phyloP scores from a whole-genome alignment of 164 flowering plant genomes.

The Akebia trifoliata region DNA sequence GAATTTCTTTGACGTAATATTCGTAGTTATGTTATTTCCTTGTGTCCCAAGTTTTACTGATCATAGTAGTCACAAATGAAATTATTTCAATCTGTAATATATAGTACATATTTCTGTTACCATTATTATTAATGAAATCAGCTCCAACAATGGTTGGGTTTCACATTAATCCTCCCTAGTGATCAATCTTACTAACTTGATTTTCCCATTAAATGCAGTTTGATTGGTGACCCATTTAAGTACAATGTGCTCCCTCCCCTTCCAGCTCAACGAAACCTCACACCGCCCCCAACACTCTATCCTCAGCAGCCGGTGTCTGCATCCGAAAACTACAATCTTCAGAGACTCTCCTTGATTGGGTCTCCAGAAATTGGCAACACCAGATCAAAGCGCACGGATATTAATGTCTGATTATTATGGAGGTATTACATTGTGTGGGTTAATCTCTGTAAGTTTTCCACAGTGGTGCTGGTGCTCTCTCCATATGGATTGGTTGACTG shows the following conservation, averaged over 20 bases:
- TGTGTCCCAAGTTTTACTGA: no score
- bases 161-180: conserved; percentile 58
- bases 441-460: neutral
- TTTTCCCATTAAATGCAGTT: conserved; percentile 33
- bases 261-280: conserved; percentile 90
- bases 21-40: no score
- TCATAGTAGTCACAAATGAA: no score
- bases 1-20: no score
- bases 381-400: conserved; percentile 67
- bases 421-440: neutral
- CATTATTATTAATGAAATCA: no score
- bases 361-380: conserved; percentile 33
- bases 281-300: conserved; percentile 90
- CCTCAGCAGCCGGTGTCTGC: conserved; percentile 85
- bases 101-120: no score
- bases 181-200: conserved; percentile 19
- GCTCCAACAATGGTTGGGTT: no score
- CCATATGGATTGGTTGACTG: neutral
- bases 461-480: neutral
- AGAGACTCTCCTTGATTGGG: conserved; percentile 43
- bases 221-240: conserved; percentile 49
- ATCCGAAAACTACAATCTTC: conserved; percentile 52
- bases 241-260: conserved; percentile 76
- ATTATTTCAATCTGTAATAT: no score
- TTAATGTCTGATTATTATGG: conserved; percentile 71